Base-by-base conservation (phyloP, 805 yeast genomes). In the Millerago galiae region DNA sequence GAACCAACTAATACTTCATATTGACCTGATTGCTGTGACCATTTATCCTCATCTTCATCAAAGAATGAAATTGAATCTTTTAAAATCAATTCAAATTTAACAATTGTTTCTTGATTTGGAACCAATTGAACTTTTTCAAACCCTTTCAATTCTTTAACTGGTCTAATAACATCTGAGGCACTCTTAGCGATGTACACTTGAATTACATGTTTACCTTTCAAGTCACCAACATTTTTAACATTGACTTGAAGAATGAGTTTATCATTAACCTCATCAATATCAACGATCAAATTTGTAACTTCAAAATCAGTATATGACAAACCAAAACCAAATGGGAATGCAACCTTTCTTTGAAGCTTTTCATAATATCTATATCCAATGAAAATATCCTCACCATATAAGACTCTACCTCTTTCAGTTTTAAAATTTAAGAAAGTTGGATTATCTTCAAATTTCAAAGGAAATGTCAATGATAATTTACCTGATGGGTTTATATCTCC, bases 321-420 rank as follows among this genome's bases (percentile, higher is more conserved):
- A 34, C 85, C 85, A 51, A 59, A 66, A 2, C 86, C 85, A 57
- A 80, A 81, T 29, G 84, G 79, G 65, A 71, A 79, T 38, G 70
- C 62, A 3, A 74, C 77, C 21, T 66, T 65, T 38, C 59, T 61
- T 46, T 71, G 67, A 33, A 63, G 53, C 58, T 72, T 73, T 50
- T 80, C 84, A 60, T 74, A 81, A 62, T 60, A 77, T 44, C 78
- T 64, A 64, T 80, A 79, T 17, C 85, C 86, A 40, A 80, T 75
- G 54, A 66, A 79, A 34, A 80, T 72, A 55, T 78, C 84, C 56
- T 81, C 87, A 44, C 85, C 83, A 50, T 80, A 81, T 40, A 72
- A 53, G 18, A 71, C 76, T 43, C 71, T 63, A 35, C 83, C 83
- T 49, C 67, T 67, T 49, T 68, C 71, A 12, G 79, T 65, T 32